Conservation (phyloP, 768 basidiomycete species). For the Boletus sensibilis region DNA sequence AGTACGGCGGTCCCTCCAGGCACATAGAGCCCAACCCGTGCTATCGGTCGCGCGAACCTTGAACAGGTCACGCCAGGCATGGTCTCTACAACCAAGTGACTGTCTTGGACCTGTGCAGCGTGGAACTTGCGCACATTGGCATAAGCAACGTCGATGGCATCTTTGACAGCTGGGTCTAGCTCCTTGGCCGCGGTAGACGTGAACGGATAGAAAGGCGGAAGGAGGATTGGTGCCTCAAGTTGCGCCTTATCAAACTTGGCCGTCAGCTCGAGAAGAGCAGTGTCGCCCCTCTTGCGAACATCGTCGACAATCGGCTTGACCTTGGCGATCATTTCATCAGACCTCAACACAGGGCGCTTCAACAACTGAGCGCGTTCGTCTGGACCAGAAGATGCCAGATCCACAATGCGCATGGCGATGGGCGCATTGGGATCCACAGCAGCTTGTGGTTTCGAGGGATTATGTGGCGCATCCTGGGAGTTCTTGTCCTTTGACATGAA, state of each 20-base stretch:
- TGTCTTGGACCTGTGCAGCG: constrained; percentile 74
- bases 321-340: constrained; percentile 61
- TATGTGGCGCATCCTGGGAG: constrained; percentile 29
- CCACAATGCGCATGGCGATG: constrained; percentile 78
- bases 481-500: constrained; percentile 41
- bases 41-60: constrained; percentile 92
- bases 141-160: constrained; percentile 89
- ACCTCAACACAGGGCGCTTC: constrained; percentile 84
- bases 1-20: constrained; percentile 96
- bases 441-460: constrained; percentile 23
- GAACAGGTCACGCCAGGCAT: constrained; percentile 98
- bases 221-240: constrained; percentile 65
- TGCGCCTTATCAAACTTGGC: constrained; percentile 89
- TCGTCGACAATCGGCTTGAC: constrained; percentile 93
- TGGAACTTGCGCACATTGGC: constrained; percentile 91
- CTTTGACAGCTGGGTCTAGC: constrained; percentile 61
- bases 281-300: constrained; percentile 82
- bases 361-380: constrained; percentile 68
- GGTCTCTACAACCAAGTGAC: constrained; percentile 82
- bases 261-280: constrained; percentile 82
- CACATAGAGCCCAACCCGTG: constrained; percentile 93
- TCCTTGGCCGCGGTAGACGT: constrained; percentile 53
- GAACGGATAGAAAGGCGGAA: constrained; percentile 65
- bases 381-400: constrained; percentile 47
- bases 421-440: constrained; percentile 36